Percentiles rank a stretch among this genome's conserved stretches.
These are phyloP conservation scores for Priceomyces fermenticarens DNA, from an alignment of 805 yeast species.

Conservation along the genomic window DNA sequence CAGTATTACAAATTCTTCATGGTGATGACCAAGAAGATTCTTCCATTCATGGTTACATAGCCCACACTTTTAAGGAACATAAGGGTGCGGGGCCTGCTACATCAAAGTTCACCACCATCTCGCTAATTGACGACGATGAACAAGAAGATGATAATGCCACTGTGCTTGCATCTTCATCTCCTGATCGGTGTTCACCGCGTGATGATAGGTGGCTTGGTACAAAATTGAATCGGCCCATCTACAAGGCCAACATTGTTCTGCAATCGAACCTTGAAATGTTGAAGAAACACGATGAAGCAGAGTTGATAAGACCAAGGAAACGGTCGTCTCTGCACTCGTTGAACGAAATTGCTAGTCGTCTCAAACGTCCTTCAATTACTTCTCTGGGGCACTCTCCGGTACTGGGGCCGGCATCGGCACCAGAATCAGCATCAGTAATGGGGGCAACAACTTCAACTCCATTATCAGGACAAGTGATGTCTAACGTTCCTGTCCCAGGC, in stretches of 20 bases:
- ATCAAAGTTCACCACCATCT: constrained; percentile 9
- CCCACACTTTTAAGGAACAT: constrained; percentile 18
- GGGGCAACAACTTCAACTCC: not conserved
- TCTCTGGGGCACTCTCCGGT: not conserved
- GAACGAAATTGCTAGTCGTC: constrained; percentile 2
- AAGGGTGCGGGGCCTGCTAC: constrained; percentile 6
- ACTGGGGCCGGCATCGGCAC: not conserved
- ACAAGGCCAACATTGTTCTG: constrained; percentile 25
- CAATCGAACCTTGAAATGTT: constrained; percentile 13
- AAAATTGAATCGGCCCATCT: constrained; percentile 39
- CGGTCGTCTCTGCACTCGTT: constrained; percentile 5
- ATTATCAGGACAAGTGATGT: too few relatives aligned
- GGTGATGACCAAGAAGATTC: constrained; percentile 14
- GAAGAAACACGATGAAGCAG: constrained; percentile 9
- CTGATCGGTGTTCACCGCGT: constrained; percentile 22
- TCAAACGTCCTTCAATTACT: not conserved
- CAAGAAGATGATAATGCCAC: constrained; percentile 38
- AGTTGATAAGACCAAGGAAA: constrained; percentile 7
- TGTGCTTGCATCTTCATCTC: constrained; percentile 40
- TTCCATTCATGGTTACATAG: constrained; percentile 19
- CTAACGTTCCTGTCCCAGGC: too few relatives aligned
- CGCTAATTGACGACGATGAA: constrained; percentile 11
- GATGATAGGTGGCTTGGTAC: constrained; percentile 13
- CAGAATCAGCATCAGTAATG: not conserved
- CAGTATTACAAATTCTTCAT: constrained; percentile 30